These are phyloP conservation scores for Trichodelitschia bisporula DNA, from an alignment of 495 filamentous ascomycete genomes.

Conservation along the genomic window DNA sequence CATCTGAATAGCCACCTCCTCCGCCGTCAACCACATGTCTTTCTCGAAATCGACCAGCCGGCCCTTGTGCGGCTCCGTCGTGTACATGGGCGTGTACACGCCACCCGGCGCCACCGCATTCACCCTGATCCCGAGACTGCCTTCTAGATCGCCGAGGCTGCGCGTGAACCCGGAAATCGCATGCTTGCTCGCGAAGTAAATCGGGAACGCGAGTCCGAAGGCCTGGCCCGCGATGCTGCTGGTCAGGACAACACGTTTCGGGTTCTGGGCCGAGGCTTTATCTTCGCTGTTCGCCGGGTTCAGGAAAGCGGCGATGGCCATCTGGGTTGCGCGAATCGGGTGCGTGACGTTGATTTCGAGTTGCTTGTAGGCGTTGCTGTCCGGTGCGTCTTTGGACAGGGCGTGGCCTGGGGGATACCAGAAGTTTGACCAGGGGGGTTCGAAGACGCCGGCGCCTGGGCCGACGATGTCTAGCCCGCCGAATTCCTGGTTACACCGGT, in stretches of 20 bases:
- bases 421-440: constrained; percentile 42
- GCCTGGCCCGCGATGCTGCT: constrained; percentile 38
- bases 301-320: constrained; percentile 35
- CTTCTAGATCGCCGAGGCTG: constrained; percentile 24
- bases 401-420: constrained; percentile 33
- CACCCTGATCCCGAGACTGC: constrained; percentile 29
- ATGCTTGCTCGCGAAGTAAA: constrained; percentile 39
- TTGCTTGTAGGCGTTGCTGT: constrained; percentile 24
- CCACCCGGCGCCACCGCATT: constrained; percentile 41
- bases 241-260: constrained; percentile 33
- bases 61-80: constrained; percentile 40
- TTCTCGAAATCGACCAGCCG: constrained; percentile 22
- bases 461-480: constrained; percentile 37
- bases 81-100: constrained; percentile 44
- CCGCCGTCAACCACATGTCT: constrained; percentile 36
- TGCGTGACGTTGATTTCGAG: constrained; percentile 47
- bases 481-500: constrained; percentile 26
- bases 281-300: constrained; percentile 12
- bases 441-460: constrained; percentile 44
- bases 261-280: constrained; percentile 13
- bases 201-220: constrained; percentile 21
- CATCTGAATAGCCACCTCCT: constrained; percentile 43
- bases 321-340: constrained; percentile 39
- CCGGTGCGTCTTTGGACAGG: constrained; percentile 4
- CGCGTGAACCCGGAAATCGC: constrained; percentile 36